Evolutionary conservation across 139 green algal genomes (phyloP), one percentile per base, ranked within the genome.

Genomic region (Chlorella vulgaris): DNA sequence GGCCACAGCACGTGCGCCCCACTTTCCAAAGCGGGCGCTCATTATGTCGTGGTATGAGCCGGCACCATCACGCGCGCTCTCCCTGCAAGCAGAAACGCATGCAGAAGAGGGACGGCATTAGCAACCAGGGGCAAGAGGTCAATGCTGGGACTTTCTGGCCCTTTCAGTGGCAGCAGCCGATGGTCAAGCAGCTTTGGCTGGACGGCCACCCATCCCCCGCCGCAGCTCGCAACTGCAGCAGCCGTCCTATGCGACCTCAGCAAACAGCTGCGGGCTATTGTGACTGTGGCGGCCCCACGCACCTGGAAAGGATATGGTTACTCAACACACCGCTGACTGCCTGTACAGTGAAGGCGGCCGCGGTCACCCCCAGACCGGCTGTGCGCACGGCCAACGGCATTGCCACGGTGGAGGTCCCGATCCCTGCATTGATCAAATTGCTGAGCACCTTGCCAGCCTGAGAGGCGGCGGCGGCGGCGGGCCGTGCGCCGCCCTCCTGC

Each of bases 281-380:
- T n/a, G n/a, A n/a, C n/a, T n/a, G n/a, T n/a, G n/a, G n/a, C n/a
- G n/a, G n/a, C n/a, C n/a, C 55, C 55, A 28, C 69, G 29, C 47
- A 50, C 70, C 50, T 61, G 10, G 74, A 69, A 1, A 80, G 22
- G n/a, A 80, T 70, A 39, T 80, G 74, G 55, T 80, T 80, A 58
- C 55, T 38, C 26, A 70, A 21, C 38, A 80, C 53, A 18, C 73
- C 73, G 35, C 67, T 50, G 10, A 51, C 42, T 28, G 53, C 73
- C 73, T 77, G 70, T 22, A 50, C n/a, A 31, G 47, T 29, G 38
- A 80, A 58, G 13, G 58, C 58, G 4, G 29, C 74, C 4, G 70
- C 3, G 1, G 74, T n/a, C 58, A 61, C 26, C 0, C 74, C 74
- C n/a, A 42, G 28, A 7, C 74, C 74, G 6, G 70, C 55, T n/a